These are phyloP conservation scores for Fusarium oligoseptatum DNA, from an alignment of 2,329 filamentous ascomycete genomes.

Conservation along the genomic window DNA sequence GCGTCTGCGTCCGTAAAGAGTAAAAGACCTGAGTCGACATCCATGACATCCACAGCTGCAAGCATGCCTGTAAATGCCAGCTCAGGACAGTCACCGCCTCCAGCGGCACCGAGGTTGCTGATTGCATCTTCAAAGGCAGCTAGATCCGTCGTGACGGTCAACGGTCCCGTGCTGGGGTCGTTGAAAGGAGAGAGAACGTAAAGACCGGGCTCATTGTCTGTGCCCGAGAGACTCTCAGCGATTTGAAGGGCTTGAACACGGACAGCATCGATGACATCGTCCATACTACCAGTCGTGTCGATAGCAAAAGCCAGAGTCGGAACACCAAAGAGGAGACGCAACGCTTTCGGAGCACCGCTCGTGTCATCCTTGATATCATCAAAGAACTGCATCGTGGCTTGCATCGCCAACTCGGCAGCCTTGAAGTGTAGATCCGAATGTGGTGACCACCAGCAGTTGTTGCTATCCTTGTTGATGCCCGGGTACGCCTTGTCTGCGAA, in stretches of 20 bases:
- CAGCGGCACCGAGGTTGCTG: not conserved
- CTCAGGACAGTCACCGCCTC: not conserved
- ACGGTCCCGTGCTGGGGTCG: not conserved
- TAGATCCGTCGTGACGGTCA: not conserved
- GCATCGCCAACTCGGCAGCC: not conserved
- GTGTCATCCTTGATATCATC: not conserved
- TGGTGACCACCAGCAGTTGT: not conserved
- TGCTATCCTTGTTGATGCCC: constrained; percentile 2
- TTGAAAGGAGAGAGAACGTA: not conserved
- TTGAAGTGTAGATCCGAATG: not conserved
- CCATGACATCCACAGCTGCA: not conserved
- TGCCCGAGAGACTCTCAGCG: not conserved
- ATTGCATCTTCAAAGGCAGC: not conserved
- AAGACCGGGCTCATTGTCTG: not conserved
- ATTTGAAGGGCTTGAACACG: not conserved
- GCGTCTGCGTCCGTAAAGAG: not conserved
- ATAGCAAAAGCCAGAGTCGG: not conserved
- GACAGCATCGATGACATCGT: not conserved
- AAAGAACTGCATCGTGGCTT: not conserved
- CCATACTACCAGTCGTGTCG: not conserved
- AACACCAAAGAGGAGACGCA: not conserved
- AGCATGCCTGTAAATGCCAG: not conserved
- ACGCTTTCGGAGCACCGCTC: not conserved
- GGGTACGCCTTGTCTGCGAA: not conserved
- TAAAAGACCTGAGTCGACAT: not conserved